A percentile compares a stretch with the other conserved stretches of the same genome.
phyloP scores from a whole-genome alignment of 106 monocot genomes.

The Alisma plantagoaquatica region DNA sequence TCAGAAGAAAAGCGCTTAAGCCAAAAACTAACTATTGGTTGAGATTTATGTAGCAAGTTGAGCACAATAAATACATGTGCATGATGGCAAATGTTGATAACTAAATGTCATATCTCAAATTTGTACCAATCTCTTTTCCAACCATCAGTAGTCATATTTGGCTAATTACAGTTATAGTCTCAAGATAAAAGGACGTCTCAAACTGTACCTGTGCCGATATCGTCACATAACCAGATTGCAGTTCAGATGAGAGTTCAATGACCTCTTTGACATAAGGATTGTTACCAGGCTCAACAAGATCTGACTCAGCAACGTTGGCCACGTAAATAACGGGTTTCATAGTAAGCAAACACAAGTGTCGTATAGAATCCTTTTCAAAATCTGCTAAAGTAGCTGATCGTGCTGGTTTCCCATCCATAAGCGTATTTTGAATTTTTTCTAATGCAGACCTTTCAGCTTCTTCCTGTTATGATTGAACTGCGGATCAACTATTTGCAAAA shows the following conservation, averaged over 20 bases:
- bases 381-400: slow-evolving; percentile 74
- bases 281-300: slow-evolving; percentile 51
- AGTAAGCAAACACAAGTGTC: slow-evolving; percentile 84
- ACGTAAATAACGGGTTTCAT: slow-evolving; percentile 98
- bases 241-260: slow-evolving; percentile 49
- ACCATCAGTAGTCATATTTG: not conserved
- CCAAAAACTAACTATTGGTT: not conserved
- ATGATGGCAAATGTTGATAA: not conserved
- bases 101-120: not conserved
- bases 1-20: too few relatives aligned
- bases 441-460: slow-evolving; percentile 83
- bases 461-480: slow-evolving; percentile 34
- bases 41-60: not conserved
- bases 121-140: not conserved
- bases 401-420: slow-evolving; percentile 95
- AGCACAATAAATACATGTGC: not conserved
- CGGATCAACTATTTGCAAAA: too few relatives aligned
- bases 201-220: slow-evolving; percentile 85
- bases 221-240: slow-evolving; percentile 84
- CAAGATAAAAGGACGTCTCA: not conserved
- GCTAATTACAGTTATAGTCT: not conserved
- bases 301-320: slow-evolving; percentile 95
- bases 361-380: slow-evolving; percentile 81
- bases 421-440: slow-evolving; percentile 73
- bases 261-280: slow-evolving; percentile 84